Percentiles rank a stretch among this genome's conserved stretches.
These are phyloP conservation scores for Pisolithus microcarpus DNA, from an alignment of 768 basidiomycete genomes.

Conservation along the genomic window DNA sequence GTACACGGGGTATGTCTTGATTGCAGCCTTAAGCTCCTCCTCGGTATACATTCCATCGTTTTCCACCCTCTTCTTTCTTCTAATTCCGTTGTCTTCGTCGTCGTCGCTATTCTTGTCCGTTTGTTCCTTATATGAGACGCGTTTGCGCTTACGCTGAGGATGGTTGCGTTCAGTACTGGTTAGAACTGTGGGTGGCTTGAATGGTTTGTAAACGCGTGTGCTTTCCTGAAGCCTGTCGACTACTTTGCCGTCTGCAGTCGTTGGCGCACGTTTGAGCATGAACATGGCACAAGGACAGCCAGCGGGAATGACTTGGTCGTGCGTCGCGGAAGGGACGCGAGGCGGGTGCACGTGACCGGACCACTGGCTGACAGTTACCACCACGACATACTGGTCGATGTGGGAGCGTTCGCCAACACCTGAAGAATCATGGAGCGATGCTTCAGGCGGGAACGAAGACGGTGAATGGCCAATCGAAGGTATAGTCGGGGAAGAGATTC, in stretches of 20 bases:
- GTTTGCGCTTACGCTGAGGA: constrained; percentile 77
- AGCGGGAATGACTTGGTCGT: neutral
- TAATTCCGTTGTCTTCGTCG: constrained; percentile 39
- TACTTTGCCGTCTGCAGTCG: constrained; percentile 59
- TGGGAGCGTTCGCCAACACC: constrained; percentile 27
- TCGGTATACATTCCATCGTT: constrained; percentile 56
- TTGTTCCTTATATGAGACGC: constrained; percentile 78
- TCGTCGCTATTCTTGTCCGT: constrained; percentile 53
- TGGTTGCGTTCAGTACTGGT: constrained; percentile 45
- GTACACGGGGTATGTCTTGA: constrained; percentile 71
- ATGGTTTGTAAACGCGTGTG: constrained; percentile 67
- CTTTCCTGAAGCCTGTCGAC: constrained; percentile 69
- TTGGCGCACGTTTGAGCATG: constrained; percentile 69
- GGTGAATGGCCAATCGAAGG: constrained; percentile 25
- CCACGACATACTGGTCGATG: constrained; percentile 3
- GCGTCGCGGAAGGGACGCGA: neutral
- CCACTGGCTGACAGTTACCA: neutral
- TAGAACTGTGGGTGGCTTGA: constrained; percentile 61
- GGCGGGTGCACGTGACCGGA: constrained; percentile 17
- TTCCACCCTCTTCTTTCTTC: constrained; percentile 60
- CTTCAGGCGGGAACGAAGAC: constrained; percentile 22
- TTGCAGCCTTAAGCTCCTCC: constrained; percentile 53
- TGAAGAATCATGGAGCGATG: constrained; percentile 27
- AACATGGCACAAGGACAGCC: constrained; percentile 7
- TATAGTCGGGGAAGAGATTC: constrained; percentile 26